These are phyloP conservation scores for Cerioporus squamosus DNA, from an alignment of 1,284 basidiomycete species.

Conservation along the genomic window DNA sequence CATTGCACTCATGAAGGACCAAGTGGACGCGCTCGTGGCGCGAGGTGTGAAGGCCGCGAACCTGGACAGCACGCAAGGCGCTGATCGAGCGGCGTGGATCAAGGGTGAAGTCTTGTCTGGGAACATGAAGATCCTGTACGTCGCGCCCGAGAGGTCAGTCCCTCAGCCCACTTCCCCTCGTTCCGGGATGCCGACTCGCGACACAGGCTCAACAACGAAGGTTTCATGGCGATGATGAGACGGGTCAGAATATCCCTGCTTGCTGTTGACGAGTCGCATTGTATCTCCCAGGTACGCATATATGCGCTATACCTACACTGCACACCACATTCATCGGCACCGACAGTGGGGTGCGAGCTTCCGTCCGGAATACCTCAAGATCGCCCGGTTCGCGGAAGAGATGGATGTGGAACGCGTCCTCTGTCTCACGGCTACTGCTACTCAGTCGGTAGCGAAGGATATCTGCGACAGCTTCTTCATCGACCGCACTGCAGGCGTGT, in stretches of 20 bases:
- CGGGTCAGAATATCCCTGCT: constrained; percentile 67
- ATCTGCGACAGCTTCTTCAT: constrained; percentile 65
- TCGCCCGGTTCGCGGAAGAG: constrained; percentile 62
- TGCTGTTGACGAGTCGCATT: constrained; percentile 97
- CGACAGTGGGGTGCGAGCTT: constrained; percentile 62
- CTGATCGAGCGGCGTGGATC: constrained; percentile 60
- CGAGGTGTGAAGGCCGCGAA: constrained; percentile 70
- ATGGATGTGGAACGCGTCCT: constrained; percentile 71
- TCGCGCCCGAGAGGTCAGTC: constrained; percentile 87
- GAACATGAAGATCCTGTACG: constrained; percentile 72
- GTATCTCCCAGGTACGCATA: constrained; percentile 60
- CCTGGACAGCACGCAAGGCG: constrained; percentile 67
- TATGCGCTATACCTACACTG: not conserved
- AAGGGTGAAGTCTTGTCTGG: constrained; percentile 48
- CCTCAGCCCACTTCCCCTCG: not conserved
- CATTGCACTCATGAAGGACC: constrained; percentile 91
- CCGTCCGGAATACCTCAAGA: constrained; percentile 55
- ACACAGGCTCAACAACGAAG: constrained; percentile 63
- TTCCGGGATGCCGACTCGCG: constrained; percentile 12
- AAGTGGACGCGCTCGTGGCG: constrained; percentile 77
- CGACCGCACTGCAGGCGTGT: constrained; percentile 40
- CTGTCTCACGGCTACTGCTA: constrained; percentile 78
- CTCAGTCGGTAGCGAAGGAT: constrained; percentile 63
- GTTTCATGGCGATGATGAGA: constrained; percentile 72
- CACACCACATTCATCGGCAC: not conserved